These are phyloP conservation scores for Coniochaeta ligniaria DNA, from an alignment of 2,329 filamentous ascomycete species.

Conservation along the genomic window DNA sequence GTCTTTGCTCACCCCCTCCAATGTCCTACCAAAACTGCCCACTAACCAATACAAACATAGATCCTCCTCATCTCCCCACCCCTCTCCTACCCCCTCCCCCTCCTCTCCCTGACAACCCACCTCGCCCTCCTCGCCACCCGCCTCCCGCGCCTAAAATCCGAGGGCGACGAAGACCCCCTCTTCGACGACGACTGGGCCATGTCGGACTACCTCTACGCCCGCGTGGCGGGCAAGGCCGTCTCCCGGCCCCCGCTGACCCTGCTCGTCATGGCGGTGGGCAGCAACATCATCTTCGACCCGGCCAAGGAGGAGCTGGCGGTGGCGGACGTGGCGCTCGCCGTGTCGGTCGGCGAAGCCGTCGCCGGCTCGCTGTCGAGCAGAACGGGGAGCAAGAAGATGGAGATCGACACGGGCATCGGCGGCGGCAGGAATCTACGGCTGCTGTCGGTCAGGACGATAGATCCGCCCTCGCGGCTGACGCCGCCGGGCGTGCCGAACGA, in stretches of 20 bases:
- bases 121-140: constrained; percentile 84
- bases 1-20: not conserved
- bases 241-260: constrained; percentile 78
- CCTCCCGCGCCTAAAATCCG: constrained; percentile 77
- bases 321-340: constrained; percentile 79
- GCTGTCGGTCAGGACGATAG: constrained; percentile 64
- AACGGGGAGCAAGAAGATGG: constrained; percentile 21
- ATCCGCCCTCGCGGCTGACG: constrained; percentile 67
- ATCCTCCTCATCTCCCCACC: constrained; percentile 90
- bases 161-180: constrained; percentile 89
- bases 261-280: constrained; percentile 77
- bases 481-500: constrained; percentile 62
- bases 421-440: constrained; percentile 44
- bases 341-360: constrained; percentile 59
- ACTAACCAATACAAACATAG: constrained; percentile 33
- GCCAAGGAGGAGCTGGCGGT: constrained; percentile 87
- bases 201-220: constrained; percentile 68
- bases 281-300: constrained; percentile 92
- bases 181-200: constrained; percentile 98
- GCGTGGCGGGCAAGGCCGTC: constrained; percentile 23
- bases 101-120: constrained; percentile 88
- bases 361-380: constrained; percentile 4
- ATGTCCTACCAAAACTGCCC: too few species aligned
- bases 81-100: constrained; percentile 83
- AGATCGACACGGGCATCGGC: constrained; percentile 25